phyloP scores from a whole-genome alignment of 2,329 filamentous ascomycete genomes.

The Ploettnerulaceae sp. region DNA sequence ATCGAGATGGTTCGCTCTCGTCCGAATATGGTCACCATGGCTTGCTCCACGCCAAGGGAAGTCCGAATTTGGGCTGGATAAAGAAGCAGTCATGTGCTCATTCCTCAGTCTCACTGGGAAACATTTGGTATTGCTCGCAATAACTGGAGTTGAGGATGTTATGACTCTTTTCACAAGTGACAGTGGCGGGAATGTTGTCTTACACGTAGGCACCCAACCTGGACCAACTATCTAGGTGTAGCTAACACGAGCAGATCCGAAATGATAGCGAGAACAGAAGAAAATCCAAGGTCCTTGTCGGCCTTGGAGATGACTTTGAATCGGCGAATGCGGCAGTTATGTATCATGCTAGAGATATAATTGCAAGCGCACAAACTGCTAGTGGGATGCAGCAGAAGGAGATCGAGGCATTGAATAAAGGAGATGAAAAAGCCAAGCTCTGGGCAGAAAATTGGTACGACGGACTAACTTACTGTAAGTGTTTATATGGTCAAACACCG shows the following conservation, averaged over 20 bases:
- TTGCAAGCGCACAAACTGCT: slow-evolving; percentile 43
- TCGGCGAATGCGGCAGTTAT: slow-evolving; percentile 73
- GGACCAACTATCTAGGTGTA: slow-evolving; percentile 10
- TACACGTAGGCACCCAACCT: slow-evolving; percentile 48
- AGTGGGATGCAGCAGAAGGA: slow-evolving; percentile 43
- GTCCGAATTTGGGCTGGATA: slow-evolving; percentile 60
- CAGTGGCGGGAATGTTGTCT: slow-evolving; percentile 57
- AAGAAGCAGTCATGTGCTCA: slow-evolving; percentile 72
- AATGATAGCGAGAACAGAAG: slow-evolving; percentile 61
- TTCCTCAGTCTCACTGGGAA: slow-evolving; percentile 69
- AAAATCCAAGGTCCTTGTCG: slow-evolving; percentile 60
- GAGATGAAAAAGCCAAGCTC: slow-evolving; percentile 41
- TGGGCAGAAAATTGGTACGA: slow-evolving; percentile 92
- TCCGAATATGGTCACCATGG: slow-evolving; percentile 79
- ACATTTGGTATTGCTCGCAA: slow-evolving; percentile 70
- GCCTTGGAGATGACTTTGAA: slow-evolving; percentile 69
- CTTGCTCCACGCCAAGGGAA: slow-evolving; percentile 82
- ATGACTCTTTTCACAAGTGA: slow-evolving; percentile 65
- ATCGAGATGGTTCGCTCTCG: slow-evolving; percentile 71
- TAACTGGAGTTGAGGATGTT: slow-evolving; percentile 70
- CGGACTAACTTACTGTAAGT: slow-evolving; percentile 75
- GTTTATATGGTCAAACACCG: too few species aligned
- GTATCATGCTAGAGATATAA: slow-evolving; percentile 75
- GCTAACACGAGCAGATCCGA: slow-evolving; percentile 41
- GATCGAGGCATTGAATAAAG: slow-evolving; percentile 42